Evolutionary conservation across 495 filamentous ascomycete species (phyloP).

Genomic region (Arthonia radiata): DNA sequence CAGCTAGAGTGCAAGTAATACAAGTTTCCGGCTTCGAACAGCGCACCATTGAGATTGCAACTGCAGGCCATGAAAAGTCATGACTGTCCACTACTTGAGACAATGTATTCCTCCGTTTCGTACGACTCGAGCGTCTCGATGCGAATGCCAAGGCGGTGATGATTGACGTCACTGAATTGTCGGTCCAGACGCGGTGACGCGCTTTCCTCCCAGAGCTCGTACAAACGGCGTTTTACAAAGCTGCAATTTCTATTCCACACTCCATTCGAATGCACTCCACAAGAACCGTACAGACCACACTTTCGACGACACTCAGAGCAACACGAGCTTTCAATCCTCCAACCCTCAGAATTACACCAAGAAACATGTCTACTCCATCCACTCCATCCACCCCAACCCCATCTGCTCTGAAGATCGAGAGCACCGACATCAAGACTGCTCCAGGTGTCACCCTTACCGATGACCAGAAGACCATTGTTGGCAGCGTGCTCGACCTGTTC

Average conservation of each 20-base stretch:
- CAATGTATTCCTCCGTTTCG: too few relatives aligned
- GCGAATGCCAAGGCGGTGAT: too few relatives aligned
- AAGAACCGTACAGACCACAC: too few relatives aligned
- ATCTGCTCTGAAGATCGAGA: slow-evolving; percentile 13
- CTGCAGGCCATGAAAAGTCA: slow-evolving; percentile 50
- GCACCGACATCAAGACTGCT: slow-evolving; percentile 22
- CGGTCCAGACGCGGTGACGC: too few relatives aligned
- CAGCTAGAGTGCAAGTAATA: slow-evolving; percentile 48
- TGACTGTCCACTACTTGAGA: too few relatives aligned
- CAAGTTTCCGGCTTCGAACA: slow-evolving; percentile 52
- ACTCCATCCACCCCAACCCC: neutral
- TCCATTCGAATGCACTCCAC: too few relatives aligned
- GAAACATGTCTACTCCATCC: neutral
- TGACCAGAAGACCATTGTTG: slow-evolving; percentile 24
- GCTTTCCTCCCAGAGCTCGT: too few relatives aligned
- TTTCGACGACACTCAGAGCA: too few relatives aligned
- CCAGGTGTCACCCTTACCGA: slow-evolving; percentile 20
- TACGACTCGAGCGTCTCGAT: too few relatives aligned
- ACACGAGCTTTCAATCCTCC: neutral
- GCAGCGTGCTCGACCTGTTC: slow-evolving; percentile 34
- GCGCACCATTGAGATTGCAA: slow-evolving; percentile 59
- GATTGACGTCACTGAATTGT: too few relatives aligned
- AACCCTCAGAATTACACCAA: neutral
- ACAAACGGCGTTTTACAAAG: too few relatives aligned
- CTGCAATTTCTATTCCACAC: too few relatives aligned